A percentile compares a stretch with the other conserved stretches of the same genome.
Evolutionary conservation across 805 yeast species (phyloP).

Genomic region (Hanseniaspora thailandica): DNA sequence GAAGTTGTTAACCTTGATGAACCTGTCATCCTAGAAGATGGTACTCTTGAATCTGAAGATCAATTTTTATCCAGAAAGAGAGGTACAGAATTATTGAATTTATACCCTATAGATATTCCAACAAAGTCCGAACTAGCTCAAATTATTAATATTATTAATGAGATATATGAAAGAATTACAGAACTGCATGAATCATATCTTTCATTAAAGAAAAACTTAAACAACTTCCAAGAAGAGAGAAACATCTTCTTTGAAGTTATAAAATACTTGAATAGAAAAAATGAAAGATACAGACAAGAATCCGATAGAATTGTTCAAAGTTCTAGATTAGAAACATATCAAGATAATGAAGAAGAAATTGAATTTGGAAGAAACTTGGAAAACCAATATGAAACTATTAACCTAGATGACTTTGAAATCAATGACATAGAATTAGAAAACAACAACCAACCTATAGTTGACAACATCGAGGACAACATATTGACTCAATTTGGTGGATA

Average conservation of each 20-base stretch:
- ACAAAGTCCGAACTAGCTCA: slow-evolving; percentile 42
- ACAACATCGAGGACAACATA: slow-evolving; percentile 8
- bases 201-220: slow-evolving; percentile 48
- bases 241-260: slow-evolving; percentile 44
- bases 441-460: slow-evolving; percentile 8
- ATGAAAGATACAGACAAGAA: slow-evolving; percentile 23
- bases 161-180: slow-evolving; percentile 59
- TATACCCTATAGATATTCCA: slow-evolving; percentile 23
- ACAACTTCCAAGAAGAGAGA: slow-evolving; percentile 58
- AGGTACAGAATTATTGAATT: slow-evolving; percentile 12
- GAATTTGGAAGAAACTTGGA: slow-evolving; percentile 12
- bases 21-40: slow-evolving; percentile 17
- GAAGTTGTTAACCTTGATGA: slow-evolving; percentile 27
- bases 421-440: slow-evolving; percentile 18
- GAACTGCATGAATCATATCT: slow-evolving; percentile 64
- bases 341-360: slow-evolving; percentile 16
- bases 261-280: slow-evolving; percentile 33
- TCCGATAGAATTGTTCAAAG: slow-evolving; percentile 19
- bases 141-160: slow-evolving; percentile 45
- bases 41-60: slow-evolving; percentile 6
- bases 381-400: slow-evolving; percentile 13
- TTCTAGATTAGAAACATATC: slow-evolving; percentile 18
- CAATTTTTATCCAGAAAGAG: not conserved
- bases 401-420: slow-evolving; percentile 11
- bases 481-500: slow-evolving; percentile 17